These are phyloP conservation scores for Pelargonium fulgidum DNA, from an alignment of 441 rosid species.

Conservation along the genomic window DNA sequence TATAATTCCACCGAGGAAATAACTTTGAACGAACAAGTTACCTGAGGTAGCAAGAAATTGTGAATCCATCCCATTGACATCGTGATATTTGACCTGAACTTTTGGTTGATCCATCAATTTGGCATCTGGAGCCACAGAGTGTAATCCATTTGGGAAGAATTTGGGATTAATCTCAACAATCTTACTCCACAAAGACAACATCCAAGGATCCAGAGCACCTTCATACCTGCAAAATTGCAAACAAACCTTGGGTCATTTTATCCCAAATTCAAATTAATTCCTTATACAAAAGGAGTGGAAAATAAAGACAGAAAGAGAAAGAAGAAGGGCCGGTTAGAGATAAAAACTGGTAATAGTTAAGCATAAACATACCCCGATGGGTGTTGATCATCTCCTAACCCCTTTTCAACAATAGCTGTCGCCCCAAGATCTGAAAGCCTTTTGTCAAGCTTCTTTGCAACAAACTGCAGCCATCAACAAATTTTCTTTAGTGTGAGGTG, in stretches of 20 bases:
- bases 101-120: slow-evolving; percentile 57
- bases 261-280: slow-evolving; percentile 1
- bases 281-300: not conserved
- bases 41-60: slow-evolving; percentile 38
- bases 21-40: slow-evolving; percentile 20
- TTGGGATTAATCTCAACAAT: slow-evolving; percentile 50
- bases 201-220: slow-evolving; percentile 94
- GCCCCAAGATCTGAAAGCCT: slow-evolving; percentile 88
- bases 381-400: slow-evolving; percentile 95
- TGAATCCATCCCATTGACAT: slow-evolving; percentile 21
- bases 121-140: slow-evolving; percentile 36
- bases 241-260: slow-evolving; percentile 4
- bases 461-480: slow-evolving; percentile 59
- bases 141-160: slow-evolving; percentile 63
- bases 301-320: not conserved
- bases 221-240: slow-evolving; percentile 53
- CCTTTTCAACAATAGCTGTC: slow-evolving; percentile 53
- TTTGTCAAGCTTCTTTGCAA: slow-evolving; percentile 87
- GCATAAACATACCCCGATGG: slow-evolving; percentile 74
- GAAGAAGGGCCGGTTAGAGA: too few relatives aligned
- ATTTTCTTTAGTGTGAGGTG: not conserved
- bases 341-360: slow-evolving; percentile 1
- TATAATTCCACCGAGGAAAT: slow-evolving; percentile 8
- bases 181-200: slow-evolving; percentile 67
- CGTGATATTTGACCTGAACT: slow-evolving; percentile 47